These are phyloP conservation scores for Rhizopus delemar DNA, from an alignment of 371 early-diverging fungal genomes.

Conservation along the genomic window DNA sequence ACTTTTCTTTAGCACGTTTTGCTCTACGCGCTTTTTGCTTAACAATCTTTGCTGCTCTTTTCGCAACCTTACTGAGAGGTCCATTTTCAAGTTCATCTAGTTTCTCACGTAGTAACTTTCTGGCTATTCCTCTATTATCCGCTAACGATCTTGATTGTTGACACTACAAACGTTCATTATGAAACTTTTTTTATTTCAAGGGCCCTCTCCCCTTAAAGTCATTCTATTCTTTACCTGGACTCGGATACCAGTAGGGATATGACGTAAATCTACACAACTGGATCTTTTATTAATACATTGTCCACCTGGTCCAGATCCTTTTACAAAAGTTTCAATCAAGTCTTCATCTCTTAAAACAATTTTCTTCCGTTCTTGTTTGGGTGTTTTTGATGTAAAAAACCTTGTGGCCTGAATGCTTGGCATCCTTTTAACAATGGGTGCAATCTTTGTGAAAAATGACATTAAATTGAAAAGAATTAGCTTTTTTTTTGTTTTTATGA, in stretches of 20 bases:
- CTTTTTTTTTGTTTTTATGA: background rate
- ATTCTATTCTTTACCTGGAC: constrained; percentile 55
- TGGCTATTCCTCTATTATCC: constrained; percentile 76
- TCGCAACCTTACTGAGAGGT: constrained; percentile 60
- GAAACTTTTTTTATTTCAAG: background rate
- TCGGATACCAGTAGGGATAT: constrained; percentile 80
- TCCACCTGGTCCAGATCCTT: constrained; percentile 91
- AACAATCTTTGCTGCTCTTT: constrained; percentile 65
- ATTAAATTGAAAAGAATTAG: background rate
- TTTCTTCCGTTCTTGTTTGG: constrained; percentile 31
- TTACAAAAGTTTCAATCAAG: constrained; percentile 83
- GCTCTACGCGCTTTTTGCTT: constrained; percentile 61
- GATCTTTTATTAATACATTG: constrained; percentile 92
- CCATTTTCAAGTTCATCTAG: constrained; percentile 75
- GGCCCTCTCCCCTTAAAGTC: background rate
- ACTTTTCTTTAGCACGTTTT: constrained; percentile 52
- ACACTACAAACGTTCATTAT: constrained; percentile 46
- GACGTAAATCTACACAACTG: constrained; percentile 81
- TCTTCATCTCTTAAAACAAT: constrained; percentile 76
- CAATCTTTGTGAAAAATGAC: background rate
- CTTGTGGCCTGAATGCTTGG: constrained; percentile 1
- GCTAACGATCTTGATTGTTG: constrained; percentile 79
- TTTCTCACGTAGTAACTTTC: constrained; percentile 66
- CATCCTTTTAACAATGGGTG: background rate
- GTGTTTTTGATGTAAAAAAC: constrained; percentile 2